These are phyloP conservation scores for Ophiostoma piceae DNA, from an alignment of 2,329 filamentous ascomycete species.

Conservation along the genomic window DNA sequence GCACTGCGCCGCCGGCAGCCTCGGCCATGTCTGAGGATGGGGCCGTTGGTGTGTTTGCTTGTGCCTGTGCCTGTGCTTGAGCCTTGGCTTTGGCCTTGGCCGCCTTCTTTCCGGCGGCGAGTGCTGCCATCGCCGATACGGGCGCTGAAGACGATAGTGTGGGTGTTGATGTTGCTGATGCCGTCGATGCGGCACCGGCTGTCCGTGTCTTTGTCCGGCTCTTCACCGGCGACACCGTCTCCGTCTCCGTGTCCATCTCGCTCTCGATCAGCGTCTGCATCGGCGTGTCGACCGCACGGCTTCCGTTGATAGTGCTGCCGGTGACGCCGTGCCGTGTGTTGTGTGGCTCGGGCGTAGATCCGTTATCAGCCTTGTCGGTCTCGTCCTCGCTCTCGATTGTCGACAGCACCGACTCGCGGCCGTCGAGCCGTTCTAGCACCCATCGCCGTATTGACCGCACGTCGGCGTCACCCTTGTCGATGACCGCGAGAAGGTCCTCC, in stretches of 20 bases:
- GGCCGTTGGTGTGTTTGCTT: constrained; percentile 17
- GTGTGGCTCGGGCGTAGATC: constrained; percentile 52
- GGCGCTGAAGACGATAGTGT: neutral
- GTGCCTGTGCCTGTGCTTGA: neutral
- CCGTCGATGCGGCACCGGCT: constrained; percentile 18
- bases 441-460: constrained; percentile 58
- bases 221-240: constrained; percentile 37
- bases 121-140: constrained; percentile 6
- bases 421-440: constrained; percentile 65
- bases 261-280: constrained; percentile 11
- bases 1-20: constrained; percentile 33
- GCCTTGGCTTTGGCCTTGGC: constrained; percentile 10
- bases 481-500: constrained; percentile 78
- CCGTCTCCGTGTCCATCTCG: constrained; percentile 29
- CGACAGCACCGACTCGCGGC: constrained; percentile 50
- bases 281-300: neutral
- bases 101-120: constrained; percentile 7
- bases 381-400: constrained; percentile 54
- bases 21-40: constrained; percentile 23
- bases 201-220: constrained; percentile 26
- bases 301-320: neutral
- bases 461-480: constrained; percentile 79
- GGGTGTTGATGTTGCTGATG: constrained; percentile 17
- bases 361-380: constrained; percentile 55
- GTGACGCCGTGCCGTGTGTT: neutral